Evolutionary conservation across 2,329 filamentous ascomycete genomes (phyloP).

Genomic region (Aspergillus niger): DNA sequence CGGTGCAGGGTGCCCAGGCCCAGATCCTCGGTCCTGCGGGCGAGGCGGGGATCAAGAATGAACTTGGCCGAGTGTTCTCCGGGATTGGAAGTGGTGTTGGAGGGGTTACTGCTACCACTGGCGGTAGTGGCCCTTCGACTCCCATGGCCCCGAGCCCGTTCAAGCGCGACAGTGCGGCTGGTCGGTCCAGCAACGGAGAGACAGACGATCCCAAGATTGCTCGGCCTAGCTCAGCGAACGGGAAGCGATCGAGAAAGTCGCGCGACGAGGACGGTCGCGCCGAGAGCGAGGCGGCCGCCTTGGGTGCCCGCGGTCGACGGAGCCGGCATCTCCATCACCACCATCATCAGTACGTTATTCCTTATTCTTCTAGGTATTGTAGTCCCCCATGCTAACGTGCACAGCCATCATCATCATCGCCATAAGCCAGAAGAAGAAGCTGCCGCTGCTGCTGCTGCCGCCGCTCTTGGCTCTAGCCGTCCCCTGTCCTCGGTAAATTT

Average conservation of each 20-base stretch:
- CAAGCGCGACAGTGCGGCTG: constrained; percentile 51
- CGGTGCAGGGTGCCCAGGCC: constrained; percentile 86
- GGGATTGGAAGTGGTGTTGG: constrained; percentile 78
- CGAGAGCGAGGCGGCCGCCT: constrained; percentile 67
- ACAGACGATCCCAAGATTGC: constrained; percentile 43
- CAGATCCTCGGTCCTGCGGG: constrained; percentile 75
- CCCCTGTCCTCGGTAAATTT: constrained; percentile 29
- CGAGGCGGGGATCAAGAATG: constrained; percentile 89
- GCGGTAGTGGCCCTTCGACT: constrained; percentile 56
- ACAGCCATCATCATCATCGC: constrained; percentile 56
- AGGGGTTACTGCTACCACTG: constrained; percentile 51
- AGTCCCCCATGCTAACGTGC: constrained; percentile 20
- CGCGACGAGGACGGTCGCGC: constrained; percentile 72
- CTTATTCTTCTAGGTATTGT: neutral
- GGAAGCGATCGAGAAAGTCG: constrained; percentile 65
- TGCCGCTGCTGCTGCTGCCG: constrained; percentile 14
- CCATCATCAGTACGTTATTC: constrained; percentile 54
- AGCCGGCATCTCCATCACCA: constrained; percentile 58
- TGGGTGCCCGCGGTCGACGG: constrained; percentile 69
- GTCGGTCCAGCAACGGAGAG: constrained; percentile 46
- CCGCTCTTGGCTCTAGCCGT: constrained; percentile 28
- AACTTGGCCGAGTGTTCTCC: constrained; percentile 92
- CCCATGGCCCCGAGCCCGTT: constrained; percentile 57
- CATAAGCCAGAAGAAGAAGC: constrained; percentile 55
- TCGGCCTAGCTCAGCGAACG: constrained; percentile 51